These are phyloP conservation scores for Bifiguratus adelaidae DNA, from an alignment of 192 early-diverging fungal species.

Conservation along the genomic window DNA sequence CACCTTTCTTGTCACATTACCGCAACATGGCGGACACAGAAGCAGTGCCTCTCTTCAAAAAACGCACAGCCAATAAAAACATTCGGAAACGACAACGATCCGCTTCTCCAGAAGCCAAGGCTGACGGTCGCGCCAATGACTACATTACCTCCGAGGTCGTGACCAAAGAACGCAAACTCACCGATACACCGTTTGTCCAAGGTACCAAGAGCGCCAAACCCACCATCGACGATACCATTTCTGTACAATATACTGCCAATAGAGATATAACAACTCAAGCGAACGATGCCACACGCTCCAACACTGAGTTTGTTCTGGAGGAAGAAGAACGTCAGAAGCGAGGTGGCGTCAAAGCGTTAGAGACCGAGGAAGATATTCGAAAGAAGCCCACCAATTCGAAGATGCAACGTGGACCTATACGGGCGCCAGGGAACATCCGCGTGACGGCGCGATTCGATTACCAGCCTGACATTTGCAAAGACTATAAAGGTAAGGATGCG, in stretches of 20 bases:
- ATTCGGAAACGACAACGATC: slow-evolving; percentile 36
- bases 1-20: too few species aligned
- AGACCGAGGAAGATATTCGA: slow-evolving; percentile 20
- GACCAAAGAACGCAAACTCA: slow-evolving; percentile 23
- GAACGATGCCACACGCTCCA: slow-evolving; percentile 26
- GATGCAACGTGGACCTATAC: slow-evolving; percentile 62
- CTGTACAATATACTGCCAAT: slow-evolving; percentile 14
- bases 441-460: slow-evolving; percentile 88
- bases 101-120: not conserved
- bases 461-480: slow-evolving; percentile 97
- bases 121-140: slow-evolving; percentile 23
- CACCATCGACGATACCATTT: slow-evolving; percentile 16
- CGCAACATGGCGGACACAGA: too few species aligned
- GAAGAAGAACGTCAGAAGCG: slow-evolving; percentile 18
- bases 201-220: slow-evolving; percentile 25
- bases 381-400: slow-evolving; percentile 26
- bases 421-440: slow-evolving; percentile 60
- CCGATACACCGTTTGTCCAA: slow-evolving; percentile 23
- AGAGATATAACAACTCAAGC: slow-evolving; percentile 11
- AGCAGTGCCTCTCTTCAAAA: slow-evolving; percentile 49
- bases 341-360: slow-evolving; percentile 18
- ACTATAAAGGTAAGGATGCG: slow-evolving; percentile 73
- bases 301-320: slow-evolving; percentile 29
- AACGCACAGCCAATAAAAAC: slow-evolving; percentile 34
- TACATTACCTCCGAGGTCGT: slow-evolving; percentile 9